A percentile compares a stretch with the other conserved stretches of the same genome.
Evolutionary conservation across 2,329 filamentous ascomycete species (phyloP).

Genomic region (Aspergillus brunneoviolaceus): DNA sequence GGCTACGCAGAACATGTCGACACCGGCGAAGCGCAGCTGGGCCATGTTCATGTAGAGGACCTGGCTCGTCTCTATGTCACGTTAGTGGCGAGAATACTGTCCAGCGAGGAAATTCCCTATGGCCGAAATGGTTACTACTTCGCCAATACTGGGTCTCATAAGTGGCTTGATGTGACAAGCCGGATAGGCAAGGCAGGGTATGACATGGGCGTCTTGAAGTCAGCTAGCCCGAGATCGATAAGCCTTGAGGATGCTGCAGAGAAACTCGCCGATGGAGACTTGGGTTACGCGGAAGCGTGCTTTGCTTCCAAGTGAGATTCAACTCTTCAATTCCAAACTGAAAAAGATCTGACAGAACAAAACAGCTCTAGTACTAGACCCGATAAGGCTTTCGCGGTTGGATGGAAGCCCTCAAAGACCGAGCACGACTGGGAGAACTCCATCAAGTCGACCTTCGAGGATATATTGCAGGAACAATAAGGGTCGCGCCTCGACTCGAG

Average conservation of each 20-base stretch:
- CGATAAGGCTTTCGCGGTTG: too few species aligned
- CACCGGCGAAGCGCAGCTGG: constrained; percentile 40
- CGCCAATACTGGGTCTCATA: constrained; percentile 40
- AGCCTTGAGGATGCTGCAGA: not conserved
- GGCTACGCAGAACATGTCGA: constrained; percentile 38
- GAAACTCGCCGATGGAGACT: not conserved
- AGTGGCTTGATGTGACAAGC: constrained; percentile 31
- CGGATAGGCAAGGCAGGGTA: constrained; percentile 5
- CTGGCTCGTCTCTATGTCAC: constrained; percentile 45
- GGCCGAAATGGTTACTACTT: constrained; percentile 36
- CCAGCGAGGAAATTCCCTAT: constrained; percentile 30
- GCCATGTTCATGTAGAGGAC: constrained; percentile 50
- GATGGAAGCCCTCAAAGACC: too few species aligned
- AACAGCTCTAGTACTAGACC: too few species aligned
- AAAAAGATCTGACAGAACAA: too few species aligned
- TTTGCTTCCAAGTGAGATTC: too few species aligned
- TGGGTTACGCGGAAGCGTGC: too few species aligned
- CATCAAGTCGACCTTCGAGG: not conserved
- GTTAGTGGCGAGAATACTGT: constrained; percentile 29
- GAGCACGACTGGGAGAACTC: not conserved
- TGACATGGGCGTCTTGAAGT: not conserved
- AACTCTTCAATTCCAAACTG: too few species aligned
- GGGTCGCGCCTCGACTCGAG: not conserved
- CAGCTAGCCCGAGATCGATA: not conserved
- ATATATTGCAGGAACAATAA: not conserved